Base-by-base conservation (phyloP, 2,329 filamentous ascomycete species). In the Hymenoscyphus scutula region DNA sequence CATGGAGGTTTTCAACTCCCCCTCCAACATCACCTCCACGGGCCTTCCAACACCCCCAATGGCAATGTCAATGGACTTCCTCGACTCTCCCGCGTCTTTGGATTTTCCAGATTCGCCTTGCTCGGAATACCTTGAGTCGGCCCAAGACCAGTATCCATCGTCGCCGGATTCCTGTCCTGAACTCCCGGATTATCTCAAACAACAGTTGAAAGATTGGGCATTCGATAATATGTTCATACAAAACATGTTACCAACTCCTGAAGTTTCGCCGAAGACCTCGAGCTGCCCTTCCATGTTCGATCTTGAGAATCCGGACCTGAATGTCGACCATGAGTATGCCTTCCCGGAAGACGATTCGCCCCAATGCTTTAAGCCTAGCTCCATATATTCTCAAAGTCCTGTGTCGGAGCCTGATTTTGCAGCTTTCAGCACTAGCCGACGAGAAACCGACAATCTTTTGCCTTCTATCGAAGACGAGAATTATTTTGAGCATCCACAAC, bases 221-320 rank as follows among this genome's bases (percentile, higher is more conserved):
- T 62, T 62, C 17, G 60, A 62, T 48, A 62, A 57, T 48, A 62
- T 62, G 55, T 57, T 54, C 32, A 58, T 62, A 29, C 45, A 55
- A 2, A 58, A 58, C 30, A 32, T 62, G 19, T 34, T 62, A 8
- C 45, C 55, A 11, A 58, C 55, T 19, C 60, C 60, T 17, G 30
- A 53, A 11, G 13, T 62, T 27, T 62, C 60, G 32, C 60, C 60
- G 11, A 53, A 53, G 30, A 48, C 55, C 15, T 34, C 56, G 6
- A 23, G 19, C 30, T 62, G 45, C 29, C 55, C 55, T 0, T 62
- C 60, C 8, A 23, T 62, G 11, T 62, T 62, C n/a, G 60, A 62
- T 17, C 37, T 62, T 17, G 59, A 61, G 34, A 51, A 57, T 29
- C 29, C 10, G n/a, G 60, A 58, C 11, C 13, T 30, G 23, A 29